phyloP scores from a whole-genome alignment of 495 filamentous ascomycete species.

The Aspergillus avenaceus region DNA sequence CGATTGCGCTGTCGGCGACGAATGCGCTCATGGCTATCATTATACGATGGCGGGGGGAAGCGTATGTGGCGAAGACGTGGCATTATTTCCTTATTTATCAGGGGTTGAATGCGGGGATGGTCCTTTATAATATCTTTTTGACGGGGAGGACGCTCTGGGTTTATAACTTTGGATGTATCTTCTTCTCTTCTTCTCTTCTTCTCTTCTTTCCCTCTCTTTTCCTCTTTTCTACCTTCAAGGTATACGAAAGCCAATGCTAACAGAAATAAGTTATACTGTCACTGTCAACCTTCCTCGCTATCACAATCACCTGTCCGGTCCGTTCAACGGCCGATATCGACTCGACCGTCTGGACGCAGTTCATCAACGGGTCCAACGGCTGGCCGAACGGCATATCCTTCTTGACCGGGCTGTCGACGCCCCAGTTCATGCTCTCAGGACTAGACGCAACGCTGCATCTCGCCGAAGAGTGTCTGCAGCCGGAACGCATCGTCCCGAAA shows the following conservation, averaged over 20 bases:
- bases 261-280: conserved; percentile 21
- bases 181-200: no score
- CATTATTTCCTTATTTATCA: conserved; percentile 42
- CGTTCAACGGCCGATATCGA: conserved; percentile 17
- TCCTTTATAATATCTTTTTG: conserved; percentile 25
- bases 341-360: conserved; percentile 20
- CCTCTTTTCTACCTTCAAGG: not conserved
- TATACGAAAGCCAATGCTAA: not conserved
- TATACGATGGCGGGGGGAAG: conserved; percentile 20
- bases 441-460: conserved; percentile 34
- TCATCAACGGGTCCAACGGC: conserved; percentile 30
- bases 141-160: conserved; percentile 29
- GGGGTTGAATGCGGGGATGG: conserved; percentile 21
- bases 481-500: conserved; percentile 26
- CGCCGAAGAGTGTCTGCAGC: conserved; percentile 29
- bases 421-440: conserved; percentile 30
- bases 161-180: conserved; percentile 30
- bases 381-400: conserved; percentile 29
- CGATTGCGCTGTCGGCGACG: conserved; percentile 17
- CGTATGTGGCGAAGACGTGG: conserved; percentile 24
- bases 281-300: conserved; percentile 21
- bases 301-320: conserved; percentile 25
- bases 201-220: not conserved
- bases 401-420: conserved; percentile 31
- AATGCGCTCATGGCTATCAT: conserved; percentile 25